These are phyloP conservation scores for Candida sp. DNA, from an alignment of 1,139 yeast species.

Conservation along the genomic window DNA sequence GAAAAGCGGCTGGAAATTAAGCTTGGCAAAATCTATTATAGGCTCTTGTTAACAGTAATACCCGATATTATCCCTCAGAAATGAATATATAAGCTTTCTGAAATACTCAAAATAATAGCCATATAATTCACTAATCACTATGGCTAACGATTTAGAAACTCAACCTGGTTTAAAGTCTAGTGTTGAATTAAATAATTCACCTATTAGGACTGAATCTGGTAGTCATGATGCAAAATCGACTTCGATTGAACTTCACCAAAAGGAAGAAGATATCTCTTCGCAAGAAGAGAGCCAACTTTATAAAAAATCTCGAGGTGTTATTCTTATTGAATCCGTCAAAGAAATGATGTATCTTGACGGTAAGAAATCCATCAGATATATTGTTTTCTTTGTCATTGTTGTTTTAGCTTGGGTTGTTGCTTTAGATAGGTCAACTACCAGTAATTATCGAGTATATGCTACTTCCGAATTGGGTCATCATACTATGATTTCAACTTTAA, in stretches of 20 bases:
- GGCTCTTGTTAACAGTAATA: too few species aligned
- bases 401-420: slow-evolving; percentile 33
- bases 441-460: slow-evolving; percentile 19
- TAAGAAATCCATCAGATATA: slow-evolving; percentile 5
- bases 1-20: background rate
- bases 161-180: too few species aligned
- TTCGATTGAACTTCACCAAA: too few species aligned
- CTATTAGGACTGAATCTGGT: too few species aligned
- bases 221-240: too few species aligned
- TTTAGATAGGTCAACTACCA: slow-evolving; percentile 32
- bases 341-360: slow-evolving; percentile 3
- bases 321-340: slow-evolving; percentile 8
- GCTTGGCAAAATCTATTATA: background rate
- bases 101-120: too few species aligned
- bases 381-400: slow-evolving; percentile 15
- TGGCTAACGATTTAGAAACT: too few species aligned
- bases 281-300: background rate
- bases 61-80: too few species aligned
- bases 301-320: slow-evolving; percentile 9
- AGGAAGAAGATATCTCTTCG: too few species aligned
- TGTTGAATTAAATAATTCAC: too few species aligned
- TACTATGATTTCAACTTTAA: background rate
- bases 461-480: background rate
- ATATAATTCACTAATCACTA: too few species aligned
- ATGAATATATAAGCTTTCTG: too few species aligned